Percentiles rank a stretch among this genome's conserved stretches.
Evolutionary conservation across 768 basidiomycete genomes (phyloP).

Genomic region (Cantharellus cinnabarinus): DNA sequence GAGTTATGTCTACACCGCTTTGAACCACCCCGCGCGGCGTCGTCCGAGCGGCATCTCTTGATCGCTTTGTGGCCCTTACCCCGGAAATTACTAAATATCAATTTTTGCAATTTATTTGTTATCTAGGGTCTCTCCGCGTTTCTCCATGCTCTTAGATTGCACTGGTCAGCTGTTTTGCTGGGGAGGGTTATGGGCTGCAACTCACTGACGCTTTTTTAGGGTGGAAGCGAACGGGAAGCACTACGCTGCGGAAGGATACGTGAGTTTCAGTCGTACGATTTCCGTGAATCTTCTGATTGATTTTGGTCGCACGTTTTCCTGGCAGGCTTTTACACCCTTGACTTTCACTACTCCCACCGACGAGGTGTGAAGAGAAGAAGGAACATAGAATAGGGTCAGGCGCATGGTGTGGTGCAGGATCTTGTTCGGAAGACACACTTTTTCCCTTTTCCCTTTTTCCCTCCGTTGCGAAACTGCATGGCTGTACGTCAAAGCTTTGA

Average conservation of each 20-base stretch:
- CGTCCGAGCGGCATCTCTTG: too few relatives aligned
- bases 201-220: conserved; percentile 9
- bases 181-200: conserved; percentile 3
- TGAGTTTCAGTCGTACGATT: conserved; percentile 23
- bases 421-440: too few relatives aligned
- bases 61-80: too few relatives aligned
- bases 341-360: conserved; percentile 16
- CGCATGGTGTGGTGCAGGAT: too few relatives aligned
- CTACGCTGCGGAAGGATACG: conserved; percentile 76
- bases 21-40: too few relatives aligned
- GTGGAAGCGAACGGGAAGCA: conserved; percentile 97
- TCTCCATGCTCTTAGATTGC: conserved; percentile 84
- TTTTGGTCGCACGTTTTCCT: conserved; percentile 5
- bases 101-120: background rate
- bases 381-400: background rate
- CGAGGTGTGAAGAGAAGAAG: conserved; percentile 7
- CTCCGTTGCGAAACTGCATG: too few relatives aligned
- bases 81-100: background rate
- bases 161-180: conserved; percentile 33
- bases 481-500: too few relatives aligned
- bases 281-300: conserved; percentile 1
- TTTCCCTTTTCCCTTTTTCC: too few relatives aligned
- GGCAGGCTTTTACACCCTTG: conserved; percentile 18
- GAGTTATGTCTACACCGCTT: background rate
- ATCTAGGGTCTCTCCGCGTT: conserved; percentile 79